Evolutionary conservation across 2,329 filamentous ascomycete genomes (phyloP).

Genomic region (Cercospora berteroae): DNA sequence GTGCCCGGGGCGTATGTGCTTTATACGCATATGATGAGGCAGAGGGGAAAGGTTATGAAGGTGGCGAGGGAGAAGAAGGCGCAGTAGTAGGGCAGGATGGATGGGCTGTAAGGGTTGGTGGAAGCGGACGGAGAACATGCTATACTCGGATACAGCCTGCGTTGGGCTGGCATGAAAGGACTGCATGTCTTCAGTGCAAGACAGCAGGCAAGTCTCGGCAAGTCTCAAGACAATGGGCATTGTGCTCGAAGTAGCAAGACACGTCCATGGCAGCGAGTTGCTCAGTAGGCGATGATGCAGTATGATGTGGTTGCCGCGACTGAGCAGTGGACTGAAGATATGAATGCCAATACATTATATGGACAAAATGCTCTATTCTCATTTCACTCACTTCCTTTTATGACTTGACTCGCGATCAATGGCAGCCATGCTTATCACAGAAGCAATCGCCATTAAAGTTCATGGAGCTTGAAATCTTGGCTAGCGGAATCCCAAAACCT

Average conservation of each 20-base stretch:
- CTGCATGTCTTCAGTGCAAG: neutral
- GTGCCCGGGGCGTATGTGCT: constrained; percentile 82
- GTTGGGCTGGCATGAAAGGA: neutral
- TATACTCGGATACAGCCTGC: neutral
- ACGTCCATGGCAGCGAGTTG: neutral
- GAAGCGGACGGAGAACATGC: neutral
- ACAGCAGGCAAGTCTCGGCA: neutral
- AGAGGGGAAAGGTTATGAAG: constrained; percentile 74
- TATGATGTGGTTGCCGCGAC: neutral
- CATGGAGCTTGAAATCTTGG: constrained; percentile 1
- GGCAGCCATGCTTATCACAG: neutral
- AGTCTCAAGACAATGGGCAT: neutral
- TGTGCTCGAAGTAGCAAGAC: neutral
- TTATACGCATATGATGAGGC: constrained; percentile 92
- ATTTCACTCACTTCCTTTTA: neutral
- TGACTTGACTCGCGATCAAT: neutral
- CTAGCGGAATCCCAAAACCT: neutral
- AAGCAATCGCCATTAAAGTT: neutral
- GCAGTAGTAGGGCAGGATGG: constrained; percentile 8
- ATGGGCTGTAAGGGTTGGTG: neutral
- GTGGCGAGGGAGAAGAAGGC: constrained; percentile 52
- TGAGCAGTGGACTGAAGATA: neutral
- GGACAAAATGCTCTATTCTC: neutral
- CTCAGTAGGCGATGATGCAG: neutral
- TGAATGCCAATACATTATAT: neutral